Conservation (phyloP, 1,284 basidiomycete species). For the Taiwanofungus camphoratus region DNA sequence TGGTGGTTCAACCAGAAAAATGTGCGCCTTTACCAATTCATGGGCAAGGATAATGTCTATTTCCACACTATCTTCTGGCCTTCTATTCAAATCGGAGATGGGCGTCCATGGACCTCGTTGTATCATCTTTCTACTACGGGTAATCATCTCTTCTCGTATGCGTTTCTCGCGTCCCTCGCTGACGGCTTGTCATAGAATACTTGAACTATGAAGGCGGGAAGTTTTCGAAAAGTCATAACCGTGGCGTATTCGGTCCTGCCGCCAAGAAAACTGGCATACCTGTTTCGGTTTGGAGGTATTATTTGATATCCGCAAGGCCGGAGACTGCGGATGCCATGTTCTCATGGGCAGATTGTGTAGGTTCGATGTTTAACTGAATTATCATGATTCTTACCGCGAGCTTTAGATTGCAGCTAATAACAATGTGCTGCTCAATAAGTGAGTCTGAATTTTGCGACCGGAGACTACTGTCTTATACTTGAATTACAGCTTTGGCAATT, state of each 20-base stretch:
- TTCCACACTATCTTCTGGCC: conserved; percentile 99
- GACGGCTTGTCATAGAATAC: conserved; percentile 62
- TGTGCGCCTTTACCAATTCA: conserved; percentile 96
- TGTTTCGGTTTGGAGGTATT: conserved; percentile 96
- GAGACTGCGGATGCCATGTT: conserved; percentile 96
- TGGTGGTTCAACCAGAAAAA: conserved; percentile 98
- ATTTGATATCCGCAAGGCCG: conserved; percentile 88
- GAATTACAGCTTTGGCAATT: conserved; percentile 82
- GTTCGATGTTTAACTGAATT: conserved; percentile 22
- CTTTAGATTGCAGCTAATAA: conserved; percentile 88
- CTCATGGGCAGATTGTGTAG: conserved; percentile 92
- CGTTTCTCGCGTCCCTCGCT: neutral
- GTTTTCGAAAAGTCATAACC: conserved; percentile 96
- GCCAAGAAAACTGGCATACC: conserved; percentile 93
- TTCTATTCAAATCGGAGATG: conserved; percentile 85
- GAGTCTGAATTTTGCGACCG: conserved; percentile 19
- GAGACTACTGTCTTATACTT: neutral
- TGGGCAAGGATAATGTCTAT: conserved; percentile 98
- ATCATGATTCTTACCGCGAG: neutral
- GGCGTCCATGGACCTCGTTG: conserved; percentile 89
- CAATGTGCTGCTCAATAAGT: conserved; percentile 93
- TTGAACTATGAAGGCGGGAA: conserved; percentile 99
- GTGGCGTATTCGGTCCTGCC: conserved; percentile 96
- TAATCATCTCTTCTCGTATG: conserved; percentile 24
- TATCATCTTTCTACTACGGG: conserved; percentile 96